Base-by-base conservation (phyloP, 441 rosid species). In the Cnidoscolus chayamansa region DNA sequence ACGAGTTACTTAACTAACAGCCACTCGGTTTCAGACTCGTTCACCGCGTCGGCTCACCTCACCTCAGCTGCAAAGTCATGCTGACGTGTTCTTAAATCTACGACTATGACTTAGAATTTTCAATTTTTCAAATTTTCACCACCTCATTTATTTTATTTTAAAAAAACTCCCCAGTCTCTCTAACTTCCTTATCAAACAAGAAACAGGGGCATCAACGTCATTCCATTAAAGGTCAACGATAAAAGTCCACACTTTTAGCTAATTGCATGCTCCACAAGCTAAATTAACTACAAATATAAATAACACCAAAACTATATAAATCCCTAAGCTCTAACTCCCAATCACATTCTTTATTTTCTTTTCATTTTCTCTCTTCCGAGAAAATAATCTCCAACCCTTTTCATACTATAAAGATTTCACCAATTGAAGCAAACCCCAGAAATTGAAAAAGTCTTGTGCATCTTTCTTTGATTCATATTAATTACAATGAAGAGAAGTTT, bases 401-500 rank as follows among this genome's bases (percentile, higher is more conserved):
- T 67, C 70, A 65, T 72, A 65, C 51, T 74, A 7, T 43, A 54
- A 1, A 54, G n/a, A 15, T 54, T 5, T 16, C 30, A 30, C 4
- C 3, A 35, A 2, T 35, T 35, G 40, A 35, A 35, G 15, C 16
- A 45, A 8, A 59, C 31, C 62, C 48, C 54, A 25, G 13, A 35
- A 12, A 54, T 32, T 5, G 1, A 4, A 16, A 32, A 68, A 30
- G 25, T 4, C 7, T 51, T 51, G 9, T 15, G n/a, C n/a, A 7
- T 7, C 4, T 53, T 53, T n/a, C n/a, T 16, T 54, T 58, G 5
- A 6, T 25, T 30, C 1, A 25, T 25, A 10, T 48, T 19, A 63
- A 10, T 48, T 19, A 63, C 53, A 72, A 83, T 85, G 92, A 88
- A 86, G 87, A 81, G 89, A 78, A 60, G 70, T 16, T 74, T 77